Percentiles rank a stretch among this genome's conserved stretches.
phyloP scores from a whole-genome alignment of 345 rosid species.

The Acer negundo region DNA sequence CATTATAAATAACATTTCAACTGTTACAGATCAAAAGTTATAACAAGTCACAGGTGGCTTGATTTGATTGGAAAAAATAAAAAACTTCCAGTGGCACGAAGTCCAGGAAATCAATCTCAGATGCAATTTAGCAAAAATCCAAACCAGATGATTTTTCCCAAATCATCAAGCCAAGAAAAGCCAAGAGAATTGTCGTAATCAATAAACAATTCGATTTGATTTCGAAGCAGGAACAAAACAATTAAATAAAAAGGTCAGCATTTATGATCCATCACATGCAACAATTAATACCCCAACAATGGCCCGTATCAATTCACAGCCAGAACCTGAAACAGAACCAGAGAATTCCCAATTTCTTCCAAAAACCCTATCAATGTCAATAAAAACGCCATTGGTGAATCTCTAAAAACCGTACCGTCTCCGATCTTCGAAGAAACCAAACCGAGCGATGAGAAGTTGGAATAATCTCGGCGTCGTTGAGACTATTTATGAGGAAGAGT shows the following conservation, averaged over 20 bases:
- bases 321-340: background rate
- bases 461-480: slow-evolving; percentile 63
- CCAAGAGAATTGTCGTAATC: slow-evolving; percentile 14
- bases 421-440: background rate
- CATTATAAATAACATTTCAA: background rate
- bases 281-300: slow-evolving; percentile 44
- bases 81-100: background rate
- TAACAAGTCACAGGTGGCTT: background rate
- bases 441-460: slow-evolving; percentile 49
- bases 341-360: slow-evolving; percentile 28
- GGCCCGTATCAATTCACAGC: background rate
- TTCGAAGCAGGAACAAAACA: background rate
- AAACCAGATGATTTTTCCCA: slow-evolving; percentile 6
- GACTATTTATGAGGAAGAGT: slow-evolving; percentile 86
- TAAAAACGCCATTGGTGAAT: slow-evolving; percentile 1
- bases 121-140: slow-evolving; percentile 10
- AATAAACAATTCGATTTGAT: slow-evolving; percentile 9
- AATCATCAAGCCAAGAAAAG: background rate
- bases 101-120: background rate
- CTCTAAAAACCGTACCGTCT: background rate
- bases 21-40: background rate
- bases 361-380: slow-evolving; percentile 21
- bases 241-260: slow-evolving; percentile 33
- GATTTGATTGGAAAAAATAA: background rate
- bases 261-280: slow-evolving; percentile 64